Base-by-base conservation (phyloP, 164 flowering plant species). In the Vitis cinerea region DNA sequence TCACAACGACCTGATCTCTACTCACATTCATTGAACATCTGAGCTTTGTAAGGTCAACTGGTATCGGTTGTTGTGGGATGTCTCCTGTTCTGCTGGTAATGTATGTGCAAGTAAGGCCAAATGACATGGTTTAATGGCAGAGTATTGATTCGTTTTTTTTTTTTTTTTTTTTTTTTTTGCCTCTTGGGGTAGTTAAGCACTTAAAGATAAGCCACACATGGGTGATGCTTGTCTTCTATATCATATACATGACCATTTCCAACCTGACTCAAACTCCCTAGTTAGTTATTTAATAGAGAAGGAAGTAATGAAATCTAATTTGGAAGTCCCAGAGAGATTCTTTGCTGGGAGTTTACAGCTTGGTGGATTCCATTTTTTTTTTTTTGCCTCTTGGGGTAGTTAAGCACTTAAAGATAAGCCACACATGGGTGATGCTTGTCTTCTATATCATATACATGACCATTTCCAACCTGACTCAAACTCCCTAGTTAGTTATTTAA, bases 1-100 rank as follows among this genome's bases (percentile, higher is more conserved):
- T 56, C 53, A 71, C 49, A 2, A 29, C 12, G 50, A n/a, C 30
- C 9, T 48, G 51, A 71, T 65, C 50, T 53, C 16, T 48, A 31
- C 37, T 61, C 12, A 49, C 66, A 72, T 72, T 66, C 75, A 72
- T 19, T 67, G 75, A 52, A 66, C 66, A 49, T 3, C 17, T 9
- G 58, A 16, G 31, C 48, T 27, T 66, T 31, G 15, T 27, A 30
- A 50, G 53, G 74, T 65, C 65, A 65, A 72, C 65, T 59, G 65
- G 44, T 51, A 12, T 72, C 9, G 27, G 47, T 50, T 59, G 59
- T 58, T 64, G 60, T 71, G 59, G 59, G 65, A 65, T 72, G 74
- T 65, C 65, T 44, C 65, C 60, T 72, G 63, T 63, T 65, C 59
- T 59, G 69, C n/a, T 8, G 60, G 53, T 71, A 16, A 37, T 3